Evolutionary conservation across 441 rosid species (phyloP).

Genomic region (Gossypium schwendimanii): DNA sequence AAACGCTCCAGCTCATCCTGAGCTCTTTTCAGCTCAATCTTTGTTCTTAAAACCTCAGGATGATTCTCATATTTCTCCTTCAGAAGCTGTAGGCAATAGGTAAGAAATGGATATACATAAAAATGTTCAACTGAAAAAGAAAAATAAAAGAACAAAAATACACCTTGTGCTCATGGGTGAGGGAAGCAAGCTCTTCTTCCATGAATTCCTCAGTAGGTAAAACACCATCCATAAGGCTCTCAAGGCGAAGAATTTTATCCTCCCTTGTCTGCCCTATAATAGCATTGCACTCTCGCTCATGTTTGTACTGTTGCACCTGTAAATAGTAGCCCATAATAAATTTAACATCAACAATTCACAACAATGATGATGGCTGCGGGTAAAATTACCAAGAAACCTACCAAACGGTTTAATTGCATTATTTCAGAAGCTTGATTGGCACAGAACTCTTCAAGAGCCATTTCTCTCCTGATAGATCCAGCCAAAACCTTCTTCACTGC

Average conservation of each 20-base stretch:
- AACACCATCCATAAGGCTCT: slow-evolving; percentile 94
- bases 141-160: slow-evolving; percentile 16
- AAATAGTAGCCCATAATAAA: slow-evolving; percentile 15
- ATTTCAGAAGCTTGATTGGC: slow-evolving; percentile 86
- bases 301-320: slow-evolving; percentile 97
- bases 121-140: slow-evolving; percentile 6
- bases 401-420: slow-evolving; percentile 92
- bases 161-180: slow-evolving; percentile 78
- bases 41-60: slow-evolving; percentile 70
- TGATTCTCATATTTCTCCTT: slow-evolving; percentile 85
- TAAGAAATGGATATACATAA: slow-evolving; percentile 15
- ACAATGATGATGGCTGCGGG: neutral
- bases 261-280: slow-evolving; percentile 84
- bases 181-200: slow-evolving; percentile 75
- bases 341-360: slow-evolving; percentile 13
- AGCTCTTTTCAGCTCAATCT: slow-evolving; percentile 68
- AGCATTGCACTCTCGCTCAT: slow-evolving; percentile 95
- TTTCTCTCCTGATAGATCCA: slow-evolving; percentile 95
- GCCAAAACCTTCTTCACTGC: slow-evolving; percentile 96
- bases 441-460: slow-evolving; percentile 94
- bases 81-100: slow-evolving; percentile 54
- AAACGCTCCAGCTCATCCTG: slow-evolving; percentile 78
- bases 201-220: slow-evolving; percentile 80
- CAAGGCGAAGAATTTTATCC: slow-evolving; percentile 87
- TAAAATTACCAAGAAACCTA: slow-evolving; percentile 27